Evolutionary conservation across 1,139 yeast genomes (phyloP), one percentile per base, ranked within the genome.

Genomic region (Scheffersomyces lignicola): DNA sequence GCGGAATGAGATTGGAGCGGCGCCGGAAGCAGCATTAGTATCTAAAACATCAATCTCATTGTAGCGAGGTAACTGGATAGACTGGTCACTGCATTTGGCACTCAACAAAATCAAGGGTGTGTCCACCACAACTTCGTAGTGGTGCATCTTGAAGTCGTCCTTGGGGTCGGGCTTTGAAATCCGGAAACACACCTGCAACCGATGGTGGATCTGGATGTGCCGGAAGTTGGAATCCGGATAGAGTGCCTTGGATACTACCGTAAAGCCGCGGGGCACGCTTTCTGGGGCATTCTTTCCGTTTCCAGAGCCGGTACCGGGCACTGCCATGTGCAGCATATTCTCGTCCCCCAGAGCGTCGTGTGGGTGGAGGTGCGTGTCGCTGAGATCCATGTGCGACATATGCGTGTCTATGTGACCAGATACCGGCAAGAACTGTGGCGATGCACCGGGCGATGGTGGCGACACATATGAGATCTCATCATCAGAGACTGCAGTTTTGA

Each of bases 111-210:
- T 71, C 35, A 89, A 70, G 0, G 96, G 96, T 0, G 96, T 85
- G 54, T 88, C 96, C 30, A 89, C 84, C 34, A 88, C 81, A 31
- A 89, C 95, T 50, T 89, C 96, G 52, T 82, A 89, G 56, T 87
- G 95, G 49, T 87, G 90, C 63, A 84, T 65, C 47, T 76, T 79
- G 32, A 64, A 67, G 34, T 67, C 59, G 40, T 78, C 80, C 8
- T 69, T 69, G 5, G 79, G 75, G 41, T 78, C 81, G 0, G 73
- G 74, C 48, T 80, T 83, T 20, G 95, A 83, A 23, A 89, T 82
- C 39, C 96, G 66, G 46, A 89, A 73, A 48, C 88, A 80, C 4
- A 88, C 76, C 49, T 87, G 95, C 33, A 89, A 63, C 38, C 95
- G 70, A 57, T 89, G 97, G 46, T 75, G 73, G 18, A 87, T 73